These are phyloP conservation scores for Cryphonectria radicalis DNA, from an alignment of 2,329 filamentous ascomycete genomes.

Conservation along the genomic window DNA sequence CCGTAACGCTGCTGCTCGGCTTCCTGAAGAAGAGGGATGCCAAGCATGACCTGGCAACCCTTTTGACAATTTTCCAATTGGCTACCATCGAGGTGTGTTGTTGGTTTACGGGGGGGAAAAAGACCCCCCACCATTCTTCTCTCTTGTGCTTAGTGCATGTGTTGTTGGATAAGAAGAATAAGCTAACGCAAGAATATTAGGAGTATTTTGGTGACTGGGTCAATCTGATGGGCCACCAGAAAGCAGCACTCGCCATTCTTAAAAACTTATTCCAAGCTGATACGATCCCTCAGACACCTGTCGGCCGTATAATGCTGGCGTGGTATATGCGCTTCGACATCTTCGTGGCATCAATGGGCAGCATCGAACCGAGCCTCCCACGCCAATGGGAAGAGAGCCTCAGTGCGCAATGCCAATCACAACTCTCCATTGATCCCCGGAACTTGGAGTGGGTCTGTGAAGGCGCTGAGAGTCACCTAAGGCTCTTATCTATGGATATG, in stretches of 20 bases:
- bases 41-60: conserved; percentile 71
- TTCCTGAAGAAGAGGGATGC: conserved; percentile 70
- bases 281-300: conserved; percentile 70
- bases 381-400: conserved; percentile 77
- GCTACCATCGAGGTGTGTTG: conserved; percentile 82
- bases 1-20: conserved; percentile 75
- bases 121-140: no score
- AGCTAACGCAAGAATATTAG: conserved; percentile 48
- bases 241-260: conserved; percentile 82
- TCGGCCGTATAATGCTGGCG: conserved; percentile 74
- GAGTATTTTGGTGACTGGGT: conserved; percentile 96
- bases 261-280: conserved; percentile 77
- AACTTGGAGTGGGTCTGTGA: conserved; percentile 70
- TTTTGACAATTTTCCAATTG: conserved; percentile 87
- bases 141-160: neutral
- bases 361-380: conserved; percentile 73
- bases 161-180: neutral
- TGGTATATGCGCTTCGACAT: conserved; percentile 94
- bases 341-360: conserved; percentile 81
- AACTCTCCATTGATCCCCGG: conserved; percentile 62
- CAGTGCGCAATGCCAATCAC: conserved; percentile 65
- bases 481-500: conserved; percentile 79
- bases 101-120: no score
- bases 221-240: conserved; percentile 89
- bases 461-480: conserved; percentile 66